Base-by-base conservation (phyloP, 2,329 filamentous ascomycete species). In the Immersiporthe knoxdaviesiana region DNA sequence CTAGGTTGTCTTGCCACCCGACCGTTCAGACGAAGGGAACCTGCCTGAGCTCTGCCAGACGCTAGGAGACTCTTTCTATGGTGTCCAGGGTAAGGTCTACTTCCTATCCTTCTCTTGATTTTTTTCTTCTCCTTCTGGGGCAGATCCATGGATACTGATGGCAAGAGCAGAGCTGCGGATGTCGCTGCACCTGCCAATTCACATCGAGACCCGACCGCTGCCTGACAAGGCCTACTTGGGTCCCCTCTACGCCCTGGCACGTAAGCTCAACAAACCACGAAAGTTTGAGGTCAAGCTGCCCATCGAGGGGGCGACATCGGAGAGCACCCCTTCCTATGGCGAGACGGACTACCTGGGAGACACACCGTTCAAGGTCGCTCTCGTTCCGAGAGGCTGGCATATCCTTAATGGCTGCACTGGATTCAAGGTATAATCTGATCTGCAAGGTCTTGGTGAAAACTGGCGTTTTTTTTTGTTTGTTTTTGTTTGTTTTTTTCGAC, bases 321-420 rank as follows among this genome's bases (percentile, higher is more conserved):
- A 2, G 2, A 27, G 10, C 12, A 21, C 27, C 12, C 7, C 39
- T 18, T 24, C 32, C 3, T 70, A 65, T 37, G 68, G 62, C 27
- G 30, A 27, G 16, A 37, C 27, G 5, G 16, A 44, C 0, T 58
- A 12, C 27, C 56, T 68, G 1, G 11, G 7, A 8, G 62, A 65
- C 21, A 61, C 65, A 3, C 68, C 68, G 1, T 68, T 70, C 27
- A 52, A 12, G 6, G 44, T 44, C 12, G 47, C 18, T 21, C 37
- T 68, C 18, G 68, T 70, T 37, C 65, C 65, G 14, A 52, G n/a
- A 8, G 61, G 65, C 7, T 68, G 62, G 65, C 68, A 68, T 52
- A 60, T 24, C 30, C 1, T 18, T 4, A 16, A 10, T 7, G 7
- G 30, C 16, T 66, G 24, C 14, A 7, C 11, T 4, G 35, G 54